Conservation (phyloP, 768 basidiomycete species). For the Sporobolomyces pararoseus region DNA sequence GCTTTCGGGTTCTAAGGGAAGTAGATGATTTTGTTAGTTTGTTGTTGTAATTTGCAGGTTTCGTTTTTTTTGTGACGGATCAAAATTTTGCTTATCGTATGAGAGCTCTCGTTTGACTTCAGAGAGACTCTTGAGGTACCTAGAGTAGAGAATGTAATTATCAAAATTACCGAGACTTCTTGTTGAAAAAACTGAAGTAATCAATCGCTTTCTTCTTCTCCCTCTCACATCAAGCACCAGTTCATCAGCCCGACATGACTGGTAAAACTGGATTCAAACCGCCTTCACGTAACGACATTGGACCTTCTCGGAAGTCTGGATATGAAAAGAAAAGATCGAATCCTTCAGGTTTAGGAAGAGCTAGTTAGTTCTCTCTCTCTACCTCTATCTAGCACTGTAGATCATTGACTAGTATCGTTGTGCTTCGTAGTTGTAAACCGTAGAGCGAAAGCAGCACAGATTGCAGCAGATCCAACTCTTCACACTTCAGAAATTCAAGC, state of each 20-base stretch:
- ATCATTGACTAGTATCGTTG: neutral
- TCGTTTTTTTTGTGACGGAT: too few relatives aligned
- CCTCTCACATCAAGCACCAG: too few relatives aligned
- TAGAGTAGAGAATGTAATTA: too few relatives aligned
- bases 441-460: conserved; percentile 70
- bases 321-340: conserved; percentile 36
- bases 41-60: too few relatives aligned
- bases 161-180: too few relatives aligned
- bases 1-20: conserved; percentile 30
- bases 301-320: conserved; percentile 29
- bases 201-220: too few relatives aligned
- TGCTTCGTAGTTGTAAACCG: conserved; percentile 71
- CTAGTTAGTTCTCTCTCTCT: conserved; percentile 51
- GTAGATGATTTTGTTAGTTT: too few relatives aligned
- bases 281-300: conserved; percentile 12
- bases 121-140: too few relatives aligned
- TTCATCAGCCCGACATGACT: neutral
- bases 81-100: too few relatives aligned
- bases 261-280: conserved; percentile 22
- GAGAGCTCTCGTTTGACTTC: too few relatives aligned
- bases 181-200: too few relatives aligned
- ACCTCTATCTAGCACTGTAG: neutral
- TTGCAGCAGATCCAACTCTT: conserved; percentile 53
- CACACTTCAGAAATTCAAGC: conserved; percentile 71
- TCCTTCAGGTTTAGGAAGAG: conserved; percentile 71